These are phyloP conservation scores for Clitoria ternatea DNA, from an alignment of 306 rosid species.

Conservation along the genomic window DNA sequence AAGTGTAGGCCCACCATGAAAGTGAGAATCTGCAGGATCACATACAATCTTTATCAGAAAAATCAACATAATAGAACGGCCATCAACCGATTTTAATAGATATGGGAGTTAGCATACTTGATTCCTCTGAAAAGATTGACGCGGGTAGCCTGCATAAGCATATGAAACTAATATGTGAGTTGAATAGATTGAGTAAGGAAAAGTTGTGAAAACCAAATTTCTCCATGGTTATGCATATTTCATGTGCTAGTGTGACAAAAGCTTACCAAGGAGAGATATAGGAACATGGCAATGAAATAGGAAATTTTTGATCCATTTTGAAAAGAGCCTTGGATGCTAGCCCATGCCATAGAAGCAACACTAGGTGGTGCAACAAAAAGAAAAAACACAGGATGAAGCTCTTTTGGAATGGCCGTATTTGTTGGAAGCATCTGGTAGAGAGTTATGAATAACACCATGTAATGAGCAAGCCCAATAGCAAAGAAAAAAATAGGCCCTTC, in stretches of 20 bases:
- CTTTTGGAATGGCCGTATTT: conserved; percentile 65
- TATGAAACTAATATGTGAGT: background rate
- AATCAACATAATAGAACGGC: background rate
- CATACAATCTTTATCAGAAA: conserved; percentile 15
- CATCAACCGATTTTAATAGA: background rate
- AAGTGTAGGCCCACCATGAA: conserved; percentile 89
- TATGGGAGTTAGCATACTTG: conserved; percentile 39
- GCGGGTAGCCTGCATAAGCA: conserved; percentile 60
- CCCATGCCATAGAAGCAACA: conserved; percentile 77
- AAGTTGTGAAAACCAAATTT: background rate
- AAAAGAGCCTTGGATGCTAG: conserved; percentile 65
- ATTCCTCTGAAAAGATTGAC: conserved; percentile 68
- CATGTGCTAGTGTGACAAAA: background rate
- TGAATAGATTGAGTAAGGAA: background rate
- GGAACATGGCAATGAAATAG: conserved; percentile 78
- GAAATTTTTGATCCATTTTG: conserved; percentile 48
- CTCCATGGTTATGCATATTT: background rate
- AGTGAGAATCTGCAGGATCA: conserved; percentile 51
- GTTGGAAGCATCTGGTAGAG: conserved; percentile 80
- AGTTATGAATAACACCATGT: conserved; percentile 67
- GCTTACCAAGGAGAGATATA: conserved; percentile 68
- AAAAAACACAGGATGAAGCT: conserved; percentile 80
- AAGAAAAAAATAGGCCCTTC: conserved; percentile 85
- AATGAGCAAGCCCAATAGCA: conserved; percentile 74
- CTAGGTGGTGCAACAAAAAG: conserved; percentile 83